Evolutionary conservation across 2,329 filamentous ascomycete genomes (phyloP).

Genomic region (Pseudogymnoascus sp.): DNA sequence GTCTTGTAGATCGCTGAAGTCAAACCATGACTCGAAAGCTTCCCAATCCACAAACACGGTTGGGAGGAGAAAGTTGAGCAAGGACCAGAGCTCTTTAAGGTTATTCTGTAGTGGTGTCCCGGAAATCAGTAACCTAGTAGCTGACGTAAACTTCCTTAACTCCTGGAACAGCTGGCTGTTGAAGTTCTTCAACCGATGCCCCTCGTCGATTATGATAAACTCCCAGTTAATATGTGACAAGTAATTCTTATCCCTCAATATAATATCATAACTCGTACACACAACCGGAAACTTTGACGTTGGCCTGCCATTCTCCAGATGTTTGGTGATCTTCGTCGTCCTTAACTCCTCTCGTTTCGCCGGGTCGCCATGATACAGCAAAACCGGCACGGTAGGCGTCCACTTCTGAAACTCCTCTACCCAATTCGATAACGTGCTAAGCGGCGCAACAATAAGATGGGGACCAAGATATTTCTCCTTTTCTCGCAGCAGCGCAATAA

Average conservation of each 20-base stretch:
- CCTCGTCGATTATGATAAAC: conserved; percentile 97
- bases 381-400: conserved; percentile 79
- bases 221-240: conserved; percentile 85
- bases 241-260: conserved; percentile 77
- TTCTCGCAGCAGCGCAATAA: conserved; percentile 70
- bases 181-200: conserved; percentile 94
- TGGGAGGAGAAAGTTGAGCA: conserved; percentile 87
- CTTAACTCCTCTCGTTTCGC: conserved; percentile 70
- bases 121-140: conserved; percentile 84
- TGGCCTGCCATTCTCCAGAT: conserved; percentile 52
- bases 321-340: conserved; percentile 57
- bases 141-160: conserved; percentile 78
- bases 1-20: conserved; percentile 86
- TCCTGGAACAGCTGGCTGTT: conserved; percentile 88
- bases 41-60: conserved; percentile 90
- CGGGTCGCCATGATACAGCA: conserved; percentile 84
- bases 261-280: conserved; percentile 93
- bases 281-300: conserved; percentile 74
- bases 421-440: conserved; percentile 94
- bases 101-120: conserved; percentile 96
- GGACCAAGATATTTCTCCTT: conserved; percentile 76
- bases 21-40: conserved; percentile 92
- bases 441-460: conserved; percentile 79
- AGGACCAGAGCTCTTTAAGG: conserved; percentile 85
- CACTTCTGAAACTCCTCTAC: conserved; percentile 86